These are phyloP conservation scores for Margaritispora aquatica DNA, from an alignment of 495 filamentous ascomycete species.

Conservation along the genomic window DNA sequence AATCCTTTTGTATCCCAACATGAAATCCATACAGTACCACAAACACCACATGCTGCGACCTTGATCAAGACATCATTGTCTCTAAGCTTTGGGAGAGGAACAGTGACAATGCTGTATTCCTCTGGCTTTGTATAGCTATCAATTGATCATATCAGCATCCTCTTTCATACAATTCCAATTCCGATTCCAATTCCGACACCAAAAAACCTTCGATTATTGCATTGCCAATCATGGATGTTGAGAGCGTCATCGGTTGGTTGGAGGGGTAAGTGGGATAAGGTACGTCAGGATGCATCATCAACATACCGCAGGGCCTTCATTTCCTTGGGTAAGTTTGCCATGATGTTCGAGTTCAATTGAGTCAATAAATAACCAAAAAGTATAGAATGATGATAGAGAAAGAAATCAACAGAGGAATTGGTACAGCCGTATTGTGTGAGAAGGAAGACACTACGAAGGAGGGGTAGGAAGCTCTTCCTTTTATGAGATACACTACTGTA, in stretches of 20 bases:
- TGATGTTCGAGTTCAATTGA: slow-evolving; percentile 8
- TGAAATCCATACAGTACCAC: slow-evolving; percentile 30
- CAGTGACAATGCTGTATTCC: slow-evolving; percentile 50
- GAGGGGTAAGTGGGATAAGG: slow-evolving; percentile 9
- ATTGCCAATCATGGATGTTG: too few species aligned
- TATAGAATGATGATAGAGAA: not conserved
- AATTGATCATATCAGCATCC: slow-evolving; percentile 1
- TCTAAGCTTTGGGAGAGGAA: slow-evolving; percentile 45
- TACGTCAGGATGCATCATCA: too few species aligned
- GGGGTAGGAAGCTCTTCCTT: not conserved
- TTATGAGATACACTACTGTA: not conserved
- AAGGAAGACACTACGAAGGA: not conserved
- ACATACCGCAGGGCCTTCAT: slow-evolving; percentile 57
- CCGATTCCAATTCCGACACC: not conserved
- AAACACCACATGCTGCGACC: slow-evolving; percentile 65
- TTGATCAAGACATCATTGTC: slow-evolving; percentile 36
- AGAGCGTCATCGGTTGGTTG: not conserved
- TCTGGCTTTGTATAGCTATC: slow-evolving; percentile 59
- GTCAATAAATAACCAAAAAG: not conserved
- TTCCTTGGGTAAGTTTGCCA: slow-evolving; percentile 40
- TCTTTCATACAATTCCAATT: not conserved
- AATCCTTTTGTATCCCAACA: not conserved
- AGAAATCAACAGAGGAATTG: too few species aligned
- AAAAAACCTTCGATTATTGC: too few species aligned
- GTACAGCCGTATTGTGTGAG: too few species aligned